Base-by-base conservation (phyloP, 768 basidiomycete species). In the Tylopilus rubrobrunneus region DNA sequence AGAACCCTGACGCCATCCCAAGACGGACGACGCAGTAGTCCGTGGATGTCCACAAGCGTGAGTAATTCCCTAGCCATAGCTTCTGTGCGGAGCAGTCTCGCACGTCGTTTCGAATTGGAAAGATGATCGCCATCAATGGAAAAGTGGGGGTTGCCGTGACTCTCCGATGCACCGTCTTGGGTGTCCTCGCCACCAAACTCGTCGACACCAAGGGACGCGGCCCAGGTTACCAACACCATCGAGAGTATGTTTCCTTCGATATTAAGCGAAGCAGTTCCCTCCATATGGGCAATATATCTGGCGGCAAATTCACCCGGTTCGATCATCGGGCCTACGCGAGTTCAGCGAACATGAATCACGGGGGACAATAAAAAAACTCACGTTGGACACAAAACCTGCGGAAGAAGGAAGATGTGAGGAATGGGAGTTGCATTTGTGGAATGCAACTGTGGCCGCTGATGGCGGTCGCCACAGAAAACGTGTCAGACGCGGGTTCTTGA, bases 341-440 rank as follows among this genome's bases (percentile, higher is more conserved):
- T 51, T 63, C 33, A 61, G 51, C 29, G 23, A 48, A 49, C 48
- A 5, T 39, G 42, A 21, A 48, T 11, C 4, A 44, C 12, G 39
- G 45, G 49, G 53, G 29, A 37, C 7, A 7, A 61, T 45, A n/a
- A 8, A 39, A 55, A 53, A 17, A 71, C 78, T 69, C 67, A 95
- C 94, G 84, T 69, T 98, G 94, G 29, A 92, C 74, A 56, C 84
- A 81, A 63, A 97, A 91, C 73, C 87, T 83, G 31, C 78, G 76
- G 78, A 91, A 97, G 72, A 96, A 98, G 0, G 85, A 76, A 8
- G 92, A 93, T 31, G 75, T 74, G 67, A 97, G 92, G 68, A 98
- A 96, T 49, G 89, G 83, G 7, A 78, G 76, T 45, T 83, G 81
- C 46, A 96, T 80, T 28, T 78, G 79, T 2, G 93, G 90, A 42